Conservation (phyloP, 148 eudicot genomes). For the Pouteria glomerata region DNA sequence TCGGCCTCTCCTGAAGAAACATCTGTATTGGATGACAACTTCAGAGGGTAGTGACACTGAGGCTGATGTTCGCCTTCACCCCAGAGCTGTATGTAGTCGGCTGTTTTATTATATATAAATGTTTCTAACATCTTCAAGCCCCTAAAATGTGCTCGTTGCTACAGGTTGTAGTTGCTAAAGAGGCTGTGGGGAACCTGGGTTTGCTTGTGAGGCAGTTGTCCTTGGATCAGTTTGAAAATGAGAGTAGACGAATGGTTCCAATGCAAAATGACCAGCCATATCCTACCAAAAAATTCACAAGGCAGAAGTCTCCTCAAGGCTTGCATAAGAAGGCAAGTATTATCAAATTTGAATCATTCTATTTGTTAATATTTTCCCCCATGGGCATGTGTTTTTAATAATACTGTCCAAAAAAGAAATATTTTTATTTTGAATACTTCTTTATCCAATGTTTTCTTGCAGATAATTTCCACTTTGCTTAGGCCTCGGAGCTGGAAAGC, state of each 20-base stretch:
- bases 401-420: too few species aligned
- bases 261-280: slow-evolving; percentile 49
- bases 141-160: slow-evolving; percentile 3
- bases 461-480: slow-evolving; percentile 84
- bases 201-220: slow-evolving; percentile 94
- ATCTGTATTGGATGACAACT: slow-evolving; percentile 54
- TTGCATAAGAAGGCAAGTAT: slow-evolving; percentile 85
- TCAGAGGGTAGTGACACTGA: slow-evolving; percentile 64
- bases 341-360: neutral
- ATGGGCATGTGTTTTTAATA: neutral
- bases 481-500: slow-evolving; percentile 94
- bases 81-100: slow-evolving; percentile 78
- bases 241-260: slow-evolving; percentile 89
- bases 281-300: slow-evolving; percentile 51
- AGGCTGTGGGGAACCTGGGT: slow-evolving; percentile 81
- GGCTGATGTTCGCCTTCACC: slow-evolving; percentile 85
- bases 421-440: neutral
- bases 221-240: slow-evolving; percentile 98
- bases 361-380: neutral
- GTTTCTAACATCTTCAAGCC: slow-evolving; percentile 5
- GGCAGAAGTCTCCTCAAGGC: slow-evolving; percentile 91
- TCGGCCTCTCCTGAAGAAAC: slow-evolving; percentile 52
- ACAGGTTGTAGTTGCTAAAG: slow-evolving; percentile 98
- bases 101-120: neutral
- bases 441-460: slow-evolving; percentile 23